phyloP scores from a whole-genome alignment of 2,329 filamentous ascomycete species.

The Colletotrichum eremochloae region DNA sequence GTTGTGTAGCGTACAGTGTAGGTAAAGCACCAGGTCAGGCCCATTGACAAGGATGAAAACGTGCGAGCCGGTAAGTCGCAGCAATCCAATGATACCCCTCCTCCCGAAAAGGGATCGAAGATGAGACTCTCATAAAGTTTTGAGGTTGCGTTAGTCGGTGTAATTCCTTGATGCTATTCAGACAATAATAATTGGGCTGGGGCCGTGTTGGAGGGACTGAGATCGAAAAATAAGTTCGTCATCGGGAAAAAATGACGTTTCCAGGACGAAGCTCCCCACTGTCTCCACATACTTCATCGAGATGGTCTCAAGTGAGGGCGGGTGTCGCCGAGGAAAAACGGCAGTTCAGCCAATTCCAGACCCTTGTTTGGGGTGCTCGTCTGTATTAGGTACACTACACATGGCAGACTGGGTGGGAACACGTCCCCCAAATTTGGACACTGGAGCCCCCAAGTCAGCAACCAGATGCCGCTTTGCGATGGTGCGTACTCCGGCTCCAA shows the following conservation, averaged over 20 bases:
- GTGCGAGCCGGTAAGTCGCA: conserved; percentile 29
- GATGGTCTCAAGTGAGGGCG: conserved; percentile 34
- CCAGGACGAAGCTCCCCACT: conserved; percentile 21
- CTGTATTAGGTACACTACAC: neutral
- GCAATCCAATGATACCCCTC: conserved; percentile 42
- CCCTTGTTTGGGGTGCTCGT: conserved; percentile 3
- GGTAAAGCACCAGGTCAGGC: conserved; percentile 9
- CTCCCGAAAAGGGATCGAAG: conserved; percentile 10
- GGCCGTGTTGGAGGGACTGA: conserved; percentile 27
- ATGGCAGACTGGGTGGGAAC: conserved; percentile 3
- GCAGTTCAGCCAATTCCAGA: conserved; percentile 35
- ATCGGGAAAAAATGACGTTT: conserved; percentile 40
- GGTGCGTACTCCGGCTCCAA: neutral
- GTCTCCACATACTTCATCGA: conserved; percentile 38
- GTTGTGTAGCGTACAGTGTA: conserved; percentile 19
- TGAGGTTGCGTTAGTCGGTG: conserved; percentile 33
- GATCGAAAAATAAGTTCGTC: conserved; percentile 39
- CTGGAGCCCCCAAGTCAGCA: conserved; percentile 3
- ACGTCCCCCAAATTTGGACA: neutral
- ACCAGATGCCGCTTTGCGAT: neutral
- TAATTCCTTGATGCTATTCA: conserved; percentile 38
- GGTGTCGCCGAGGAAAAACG: conserved; percentile 31
- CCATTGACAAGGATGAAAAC: conserved; percentile 32
- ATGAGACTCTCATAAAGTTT: conserved; percentile 25
- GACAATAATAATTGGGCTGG: conserved; percentile 35